Conservation (phyloP, 331 rosid species). For the Acacia pycnantha region DNA sequence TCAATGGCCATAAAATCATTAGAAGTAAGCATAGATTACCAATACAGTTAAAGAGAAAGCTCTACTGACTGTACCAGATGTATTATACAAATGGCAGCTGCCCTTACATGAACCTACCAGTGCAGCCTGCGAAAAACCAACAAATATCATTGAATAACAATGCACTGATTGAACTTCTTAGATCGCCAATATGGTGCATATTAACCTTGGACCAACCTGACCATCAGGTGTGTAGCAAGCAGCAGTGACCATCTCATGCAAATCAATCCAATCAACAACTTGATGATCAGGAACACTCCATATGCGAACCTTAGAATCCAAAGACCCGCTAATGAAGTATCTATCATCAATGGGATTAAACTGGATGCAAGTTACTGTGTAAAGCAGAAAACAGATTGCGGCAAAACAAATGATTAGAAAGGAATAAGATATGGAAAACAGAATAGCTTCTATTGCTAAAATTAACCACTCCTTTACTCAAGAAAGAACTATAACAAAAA, state of each 20-base stretch:
- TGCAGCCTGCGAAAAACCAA: constrained; percentile 72
- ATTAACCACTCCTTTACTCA: constrained; percentile 15
- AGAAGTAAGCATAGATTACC: constrained; percentile 3
- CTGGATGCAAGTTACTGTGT: constrained; percentile 99
- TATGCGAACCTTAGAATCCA: constrained; percentile 97
- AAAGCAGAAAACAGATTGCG: constrained; percentile 42
- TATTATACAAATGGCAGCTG: constrained; percentile 81
- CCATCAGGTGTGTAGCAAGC: constrained; percentile 99
- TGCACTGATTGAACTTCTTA: constrained; percentile 14
- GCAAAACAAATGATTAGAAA: constrained; percentile 45
- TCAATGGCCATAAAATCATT: constrained; percentile 24
- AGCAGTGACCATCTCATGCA: constrained; percentile 98
- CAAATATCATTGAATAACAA: constrained; percentile 35
- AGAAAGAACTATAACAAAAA: constrained; percentile 10
- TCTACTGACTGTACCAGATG: constrained; percentile 61
- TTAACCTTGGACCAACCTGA: constrained; percentile 67
- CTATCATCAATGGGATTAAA: constrained; percentile 96
- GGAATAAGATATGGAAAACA: constrained; percentile 19
- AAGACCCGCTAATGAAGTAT: constrained; percentile 98
- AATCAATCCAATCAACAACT: constrained; percentile 96
- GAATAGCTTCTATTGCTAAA: constrained; percentile 21
- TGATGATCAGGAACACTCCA: constrained; percentile 95
- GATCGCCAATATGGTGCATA: constrained; percentile 8
- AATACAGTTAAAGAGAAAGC: constrained; percentile 9
- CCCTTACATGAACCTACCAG: constrained; percentile 95